A percentile compares a stretch with the other conserved stretches of the same genome.
Conservation (phyloP, 2,329 filamentous ascomycete species). For the Volutella citrinella region DNA sequence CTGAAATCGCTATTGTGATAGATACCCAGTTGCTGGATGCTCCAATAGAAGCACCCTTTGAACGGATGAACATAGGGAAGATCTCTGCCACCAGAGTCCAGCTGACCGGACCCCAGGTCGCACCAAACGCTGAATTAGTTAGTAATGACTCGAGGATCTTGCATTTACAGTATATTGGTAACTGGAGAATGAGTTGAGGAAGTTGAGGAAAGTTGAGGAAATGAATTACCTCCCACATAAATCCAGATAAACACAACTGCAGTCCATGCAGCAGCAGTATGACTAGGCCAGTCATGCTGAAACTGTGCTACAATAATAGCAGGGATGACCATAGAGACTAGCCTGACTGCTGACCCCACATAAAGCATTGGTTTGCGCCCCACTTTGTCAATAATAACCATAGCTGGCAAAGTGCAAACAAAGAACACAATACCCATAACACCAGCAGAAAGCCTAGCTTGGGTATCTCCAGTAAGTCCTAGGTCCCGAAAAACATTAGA, state of each 20-base stretch:
- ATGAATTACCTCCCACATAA: slow-evolving; percentile 56
- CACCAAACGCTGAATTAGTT: too few species aligned
- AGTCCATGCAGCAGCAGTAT: slow-evolving; percentile 36
- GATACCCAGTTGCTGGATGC: slow-evolving; percentile 41
- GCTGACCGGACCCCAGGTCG: slow-evolving; percentile 44
- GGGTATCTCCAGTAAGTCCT: slow-evolving; percentile 58
- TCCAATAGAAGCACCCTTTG: slow-evolving; percentile 41
- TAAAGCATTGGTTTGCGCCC: slow-evolving; percentile 39
- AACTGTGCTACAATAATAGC: slow-evolving; percentile 39
- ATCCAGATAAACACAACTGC: slow-evolving; percentile 37
- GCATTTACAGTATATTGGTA: too few species aligned
- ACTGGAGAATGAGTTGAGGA: too few species aligned
- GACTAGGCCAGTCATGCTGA: slow-evolving; percentile 33
- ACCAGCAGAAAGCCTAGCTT: slow-evolving; percentile 63
- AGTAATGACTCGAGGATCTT: too few species aligned
- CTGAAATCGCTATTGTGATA: too few species aligned
- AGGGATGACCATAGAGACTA: slow-evolving; percentile 35
- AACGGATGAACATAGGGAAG: slow-evolving; percentile 42
- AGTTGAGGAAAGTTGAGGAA: too few species aligned
- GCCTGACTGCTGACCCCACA: slow-evolving; percentile 37
- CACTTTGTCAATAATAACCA: slow-evolving; percentile 38
- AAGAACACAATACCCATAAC: slow-evolving; percentile 71
- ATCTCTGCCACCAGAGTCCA: slow-evolving; percentile 49
- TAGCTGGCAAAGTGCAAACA: slow-evolving; percentile 30
- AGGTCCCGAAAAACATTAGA: slow-evolving; percentile 62